A percentile compares a stretch with the other conserved stretches of the same genome.
These are phyloP conservation scores for Magnolia officinalis DNA, from an alignment of 164 flowering plant genomes.

Conservation along the genomic window DNA sequence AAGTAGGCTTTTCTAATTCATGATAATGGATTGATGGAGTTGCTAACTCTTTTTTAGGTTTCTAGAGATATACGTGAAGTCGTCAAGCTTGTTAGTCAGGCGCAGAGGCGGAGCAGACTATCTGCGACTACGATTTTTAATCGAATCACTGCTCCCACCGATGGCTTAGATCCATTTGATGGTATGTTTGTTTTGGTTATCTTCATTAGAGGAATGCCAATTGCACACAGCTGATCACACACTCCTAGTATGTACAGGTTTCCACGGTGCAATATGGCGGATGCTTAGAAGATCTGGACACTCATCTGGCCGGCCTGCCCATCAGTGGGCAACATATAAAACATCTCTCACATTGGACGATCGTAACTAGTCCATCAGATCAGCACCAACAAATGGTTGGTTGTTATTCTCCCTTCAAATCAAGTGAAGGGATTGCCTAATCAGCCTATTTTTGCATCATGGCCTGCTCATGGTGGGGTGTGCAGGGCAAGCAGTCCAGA, in stretches of 20 bases:
- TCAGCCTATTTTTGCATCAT: background rate
- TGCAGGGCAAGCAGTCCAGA: background rate
- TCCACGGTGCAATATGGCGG: no score
- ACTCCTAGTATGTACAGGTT: no score
- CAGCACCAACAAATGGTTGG: no score
- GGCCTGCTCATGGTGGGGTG: background rate
- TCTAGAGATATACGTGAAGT: constrained; percentile 78
- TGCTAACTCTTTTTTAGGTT: constrained; percentile 36
- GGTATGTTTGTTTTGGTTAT: constrained; percentile 33
- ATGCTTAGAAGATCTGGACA: no score
- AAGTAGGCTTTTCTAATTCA: background rate
- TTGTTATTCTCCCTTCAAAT: no score
- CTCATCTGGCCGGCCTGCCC: no score
- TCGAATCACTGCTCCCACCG: constrained; percentile 51
- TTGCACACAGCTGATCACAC: no score
- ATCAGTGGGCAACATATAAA: no score
- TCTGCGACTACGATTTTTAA: constrained; percentile 63
- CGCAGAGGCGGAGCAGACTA: constrained; percentile 62
- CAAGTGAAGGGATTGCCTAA: no score
- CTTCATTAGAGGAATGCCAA: background rate
- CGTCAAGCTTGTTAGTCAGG: constrained; percentile 74
- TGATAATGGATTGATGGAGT: background rate
- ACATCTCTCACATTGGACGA: no score
- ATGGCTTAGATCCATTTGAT: constrained; percentile 79
- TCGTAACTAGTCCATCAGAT: no score